These are phyloP conservation scores for Stephania cephalantha DNA, from an alignment of 164 flowering plant species.

Conservation along the genomic window DNA sequence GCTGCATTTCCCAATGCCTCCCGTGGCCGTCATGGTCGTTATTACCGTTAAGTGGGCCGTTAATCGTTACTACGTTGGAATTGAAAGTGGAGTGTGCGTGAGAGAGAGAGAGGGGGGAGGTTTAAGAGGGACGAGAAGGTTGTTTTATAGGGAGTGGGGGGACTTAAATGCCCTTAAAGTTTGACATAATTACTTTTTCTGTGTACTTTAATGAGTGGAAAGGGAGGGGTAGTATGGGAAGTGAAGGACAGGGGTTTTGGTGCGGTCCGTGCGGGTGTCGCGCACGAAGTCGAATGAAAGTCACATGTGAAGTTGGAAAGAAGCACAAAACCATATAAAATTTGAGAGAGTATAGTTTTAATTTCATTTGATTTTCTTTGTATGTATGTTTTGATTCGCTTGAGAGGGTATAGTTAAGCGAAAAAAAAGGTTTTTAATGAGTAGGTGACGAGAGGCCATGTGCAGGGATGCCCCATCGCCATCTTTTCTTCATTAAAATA, in stretches of 20 bases:
- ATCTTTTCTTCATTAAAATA: slow-evolving; percentile 1
- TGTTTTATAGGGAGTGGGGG: slow-evolving; percentile 18
- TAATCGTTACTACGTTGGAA: neutral
- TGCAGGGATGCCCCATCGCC: slow-evolving; percentile 8
- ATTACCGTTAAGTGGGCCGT: neutral
- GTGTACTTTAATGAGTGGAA: neutral
- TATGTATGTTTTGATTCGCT: neutral
- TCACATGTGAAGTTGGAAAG: slow-evolving; percentile 29
- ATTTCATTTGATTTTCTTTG: too few species aligned
- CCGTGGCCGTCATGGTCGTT: neutral
- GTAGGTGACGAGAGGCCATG: slow-evolving; percentile 10
- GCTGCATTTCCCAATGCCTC: slow-evolving; percentile 21
- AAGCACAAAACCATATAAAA: neutral
- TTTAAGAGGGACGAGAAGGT: slow-evolving; percentile 3
- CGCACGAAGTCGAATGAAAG: slow-evolving; percentile 18
- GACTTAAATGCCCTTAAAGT: slow-evolving; percentile 22
- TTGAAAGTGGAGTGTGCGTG: neutral
- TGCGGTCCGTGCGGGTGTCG: slow-evolving; percentile 14
- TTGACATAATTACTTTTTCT: slow-evolving; percentile 20
- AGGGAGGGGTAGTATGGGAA: neutral
- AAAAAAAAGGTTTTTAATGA: neutral
- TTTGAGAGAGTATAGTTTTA: neutral
- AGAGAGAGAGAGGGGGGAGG: neutral
- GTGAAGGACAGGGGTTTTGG: slow-evolving; percentile 1
- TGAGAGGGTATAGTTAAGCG: neutral